These are phyloP conservation scores for Chrysoporthe deuterocubensis DNA, from an alignment of 2,329 filamentous ascomycete genomes.

Conservation along the genomic window DNA sequence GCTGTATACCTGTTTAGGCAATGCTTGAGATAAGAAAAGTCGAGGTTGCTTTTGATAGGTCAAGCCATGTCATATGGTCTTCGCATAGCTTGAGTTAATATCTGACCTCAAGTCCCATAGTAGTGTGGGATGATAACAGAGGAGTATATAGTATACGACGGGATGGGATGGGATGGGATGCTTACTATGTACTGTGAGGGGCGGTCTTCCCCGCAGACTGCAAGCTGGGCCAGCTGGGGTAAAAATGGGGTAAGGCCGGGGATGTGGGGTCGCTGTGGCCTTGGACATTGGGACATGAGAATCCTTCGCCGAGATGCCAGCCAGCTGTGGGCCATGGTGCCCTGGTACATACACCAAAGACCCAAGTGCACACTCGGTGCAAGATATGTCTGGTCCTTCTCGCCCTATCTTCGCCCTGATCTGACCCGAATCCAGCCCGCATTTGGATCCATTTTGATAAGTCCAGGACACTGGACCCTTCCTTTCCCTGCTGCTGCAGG, in stretches of 20 bases:
- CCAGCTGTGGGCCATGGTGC: background rate
- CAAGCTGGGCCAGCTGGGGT: background rate
- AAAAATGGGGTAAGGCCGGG: background rate
- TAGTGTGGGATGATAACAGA: background rate
- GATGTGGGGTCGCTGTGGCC: background rate
- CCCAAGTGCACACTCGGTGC: no score
- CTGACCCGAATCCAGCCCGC: slow-evolving; percentile 6
- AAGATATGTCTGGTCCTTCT: background rate
- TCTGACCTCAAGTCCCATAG: background rate
- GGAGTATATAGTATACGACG: background rate
- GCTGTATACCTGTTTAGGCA: background rate
- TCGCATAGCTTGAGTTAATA: background rate
- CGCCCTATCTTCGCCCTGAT: slow-evolving; percentile 1
- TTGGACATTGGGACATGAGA: background rate
- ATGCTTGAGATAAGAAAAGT: background rate
- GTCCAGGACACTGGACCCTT: background rate
- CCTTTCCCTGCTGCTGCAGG: background rate
- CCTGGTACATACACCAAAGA: no score
- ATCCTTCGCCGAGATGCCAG: background rate
- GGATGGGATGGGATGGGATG: no score
- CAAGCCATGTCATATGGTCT: background rate
- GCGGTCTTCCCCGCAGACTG: slow-evolving; percentile 4
- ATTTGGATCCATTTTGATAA: background rate
- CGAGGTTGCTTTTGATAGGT: background rate
- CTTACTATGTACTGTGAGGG: background rate